phyloP scores from a whole-genome alignment of 345 rosid species.

The Moricandia moricandioides region DNA sequence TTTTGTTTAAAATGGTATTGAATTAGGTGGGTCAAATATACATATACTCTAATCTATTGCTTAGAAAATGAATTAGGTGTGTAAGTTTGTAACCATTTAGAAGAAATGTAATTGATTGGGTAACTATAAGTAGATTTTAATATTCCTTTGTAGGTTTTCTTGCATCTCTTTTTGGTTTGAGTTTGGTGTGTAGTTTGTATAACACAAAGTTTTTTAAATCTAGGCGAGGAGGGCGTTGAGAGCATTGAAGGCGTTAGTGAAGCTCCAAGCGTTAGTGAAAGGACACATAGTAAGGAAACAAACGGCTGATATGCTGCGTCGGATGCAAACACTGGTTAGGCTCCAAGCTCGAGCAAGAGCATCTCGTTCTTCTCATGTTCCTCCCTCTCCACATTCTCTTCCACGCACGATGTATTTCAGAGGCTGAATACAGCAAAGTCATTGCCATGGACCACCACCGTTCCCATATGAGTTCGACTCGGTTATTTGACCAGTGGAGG shows the following conservation, averaged over 20 bases:
- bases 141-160: background rate
- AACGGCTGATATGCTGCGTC: slow-evolving; percentile 71
- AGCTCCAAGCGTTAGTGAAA: slow-evolving; percentile 92
- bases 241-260: slow-evolving; percentile 88
- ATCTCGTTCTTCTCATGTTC: slow-evolving; percentile 44
- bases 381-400: background rate
- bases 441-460: slow-evolving; percentile 38
- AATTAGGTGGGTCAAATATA: background rate
- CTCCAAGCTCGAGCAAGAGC: slow-evolving; percentile 77
- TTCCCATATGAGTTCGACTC: slow-evolving; percentile 40
- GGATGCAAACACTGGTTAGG: slow-evolving; percentile 81
- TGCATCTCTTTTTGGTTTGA: background rate
- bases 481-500: background rate
- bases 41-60: background rate
- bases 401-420: slow-evolving; percentile 9
- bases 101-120: slow-evolving; percentile 5
- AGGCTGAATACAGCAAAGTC: slow-evolving; percentile 37
- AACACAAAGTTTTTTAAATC: background rate
- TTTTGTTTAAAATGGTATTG: background rate
- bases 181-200: background rate
- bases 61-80: slow-evolving; percentile 1
- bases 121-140: background rate
- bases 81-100: background rate
- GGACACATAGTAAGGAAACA: slow-evolving; percentile 91
- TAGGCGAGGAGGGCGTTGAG: slow-evolving; percentile 91